Evolutionary conservation across 495 filamentous ascomycete genomes (phyloP).

Genomic region (Chaetomium cochliodes): DNA sequence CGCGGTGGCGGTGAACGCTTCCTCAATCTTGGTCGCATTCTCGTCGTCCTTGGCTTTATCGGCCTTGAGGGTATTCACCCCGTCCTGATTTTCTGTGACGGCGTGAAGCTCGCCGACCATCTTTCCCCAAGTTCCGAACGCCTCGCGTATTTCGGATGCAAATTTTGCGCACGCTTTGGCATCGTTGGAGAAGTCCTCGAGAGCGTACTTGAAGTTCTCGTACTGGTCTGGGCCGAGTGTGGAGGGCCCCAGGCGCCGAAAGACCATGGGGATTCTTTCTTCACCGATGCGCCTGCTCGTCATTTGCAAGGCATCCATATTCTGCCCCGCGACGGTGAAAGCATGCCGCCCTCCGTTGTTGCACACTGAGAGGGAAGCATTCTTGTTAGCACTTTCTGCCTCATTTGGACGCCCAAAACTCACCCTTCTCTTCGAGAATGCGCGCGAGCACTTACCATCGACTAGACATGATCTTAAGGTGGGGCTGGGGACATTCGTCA

Average conservation of each 20-base stretch:
- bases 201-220: slow-evolving; percentile 7
- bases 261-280: slow-evolving; percentile 7
- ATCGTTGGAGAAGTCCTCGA: neutral
- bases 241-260: slow-evolving; percentile 3
- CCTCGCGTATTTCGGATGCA: slow-evolving; percentile 3
- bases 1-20: neutral
- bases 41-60: neutral
- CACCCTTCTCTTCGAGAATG: neutral
- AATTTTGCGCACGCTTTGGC: slow-evolving; percentile 3
- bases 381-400: neutral
- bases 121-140: slow-evolving; percentile 1
- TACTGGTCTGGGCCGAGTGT: neutral
- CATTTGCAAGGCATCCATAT: slow-evolving; percentile 8
- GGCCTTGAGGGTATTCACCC: neutral
- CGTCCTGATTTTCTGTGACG: neutral
- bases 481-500: neutral
- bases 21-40: neutral
- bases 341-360: slow-evolving; percentile 12
- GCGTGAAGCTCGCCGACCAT: slow-evolving; percentile 15
- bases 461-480: neutral
- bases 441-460: neutral
- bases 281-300: slow-evolving; percentile 14
- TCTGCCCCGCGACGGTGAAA: slow-evolving; percentile 10
- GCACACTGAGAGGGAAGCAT: neutral
- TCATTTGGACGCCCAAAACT: too few relatives aligned